phyloP scores from a whole-genome alignment of 768 basidiomycete species.

The Exsudoporus frostii region DNA sequence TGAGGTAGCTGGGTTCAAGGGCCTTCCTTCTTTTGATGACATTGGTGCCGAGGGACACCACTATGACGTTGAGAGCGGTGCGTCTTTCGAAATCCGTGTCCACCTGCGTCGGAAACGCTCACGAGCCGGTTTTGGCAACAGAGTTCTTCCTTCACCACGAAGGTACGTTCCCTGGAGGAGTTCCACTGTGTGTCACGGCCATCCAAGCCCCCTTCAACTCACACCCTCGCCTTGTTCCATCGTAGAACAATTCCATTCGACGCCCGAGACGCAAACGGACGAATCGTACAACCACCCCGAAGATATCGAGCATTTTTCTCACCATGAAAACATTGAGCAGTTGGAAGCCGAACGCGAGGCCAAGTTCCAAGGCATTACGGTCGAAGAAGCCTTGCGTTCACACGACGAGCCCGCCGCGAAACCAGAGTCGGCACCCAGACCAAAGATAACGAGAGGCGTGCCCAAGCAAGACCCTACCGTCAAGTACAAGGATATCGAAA shows the following conservation, averaged over 20 bases:
- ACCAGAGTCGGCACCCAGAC: conserved; percentile 31
- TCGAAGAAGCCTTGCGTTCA: conserved; percentile 62
- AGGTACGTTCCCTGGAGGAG: conserved; percentile 46
- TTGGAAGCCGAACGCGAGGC: conserved; percentile 84
- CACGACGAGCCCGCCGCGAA: conserved; percentile 42
- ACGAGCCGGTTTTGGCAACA: conserved; percentile 21
- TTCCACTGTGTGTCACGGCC: too few relatives aligned
- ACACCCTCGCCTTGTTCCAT: not conserved
- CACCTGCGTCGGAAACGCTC: not conserved
- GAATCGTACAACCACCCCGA: conserved; percentile 93
- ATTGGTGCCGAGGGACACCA: conserved; percentile 92
- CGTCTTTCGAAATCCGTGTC: conserved; percentile 23
- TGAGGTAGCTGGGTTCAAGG: conserved; percentile 64
- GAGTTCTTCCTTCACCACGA: conserved; percentile 98
- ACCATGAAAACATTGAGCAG: conserved; percentile 82
- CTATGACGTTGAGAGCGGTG: conserved; percentile 88
- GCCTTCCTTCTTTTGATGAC: conserved; percentile 78
- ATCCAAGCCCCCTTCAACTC: not conserved
- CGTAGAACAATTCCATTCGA: conserved; percentile 86
- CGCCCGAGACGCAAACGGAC: conserved; percentile 96
- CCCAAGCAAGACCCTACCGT: conserved; percentile 67
- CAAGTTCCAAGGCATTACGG: conserved; percentile 74
- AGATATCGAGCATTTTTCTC: conserved; percentile 87
- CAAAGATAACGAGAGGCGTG: conserved; percentile 52
- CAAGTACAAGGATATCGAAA: conserved; percentile 55